Base-by-base conservation (phyloP, 345 rosid genomes). In the Brassica carinata region DNA sequence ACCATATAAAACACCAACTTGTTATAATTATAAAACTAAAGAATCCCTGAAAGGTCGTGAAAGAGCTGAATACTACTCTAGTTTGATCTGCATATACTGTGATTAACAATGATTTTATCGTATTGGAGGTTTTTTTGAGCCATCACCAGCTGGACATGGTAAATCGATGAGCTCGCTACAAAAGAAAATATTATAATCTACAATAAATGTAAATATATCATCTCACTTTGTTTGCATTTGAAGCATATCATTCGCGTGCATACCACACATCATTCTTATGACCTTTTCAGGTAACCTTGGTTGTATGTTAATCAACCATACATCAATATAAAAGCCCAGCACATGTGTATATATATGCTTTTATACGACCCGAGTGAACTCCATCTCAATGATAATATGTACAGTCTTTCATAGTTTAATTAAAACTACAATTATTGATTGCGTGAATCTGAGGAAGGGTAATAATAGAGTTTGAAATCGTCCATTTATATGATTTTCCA, bases 401-500 rank as follows among this genome's bases (percentile, higher is more conserved):
- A 55, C 2, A 55, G 62, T 53, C 62, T 15, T 73, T 80, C 76
- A 13, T 71, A 40, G 57, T 71, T 45, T 72, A 26, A 61, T 15
- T 8, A 45, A 31, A 66, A 38, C 17, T 71, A 38, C 8, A 71
- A 76, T 71, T 18, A 71, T 81, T 75, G 64, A 40, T 70, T 81
- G 72, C 14, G 62, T 75, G 76, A 81, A 81, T 81, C 68, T 70
- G 73, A 75, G 65, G 8, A 74, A 67, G 0, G 13, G 19, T 71
- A 63, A 76, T 81, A 67, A 67, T 77, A 26, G 74, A 81, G 51
- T 81, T 81, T 23, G 77, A 67, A 66, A 58, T 58, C 61, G 40
- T 75, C 76, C 72, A 76, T 57, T 71, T 55, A 58, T 81, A 71
- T 65, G 77, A 71, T 64, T 53, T 81, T 74, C 77, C 84, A 81